These are phyloP conservation scores for Candida sanyiensis DNA, from an alignment of 805 yeast species.

Conservation along the genomic window DNA sequence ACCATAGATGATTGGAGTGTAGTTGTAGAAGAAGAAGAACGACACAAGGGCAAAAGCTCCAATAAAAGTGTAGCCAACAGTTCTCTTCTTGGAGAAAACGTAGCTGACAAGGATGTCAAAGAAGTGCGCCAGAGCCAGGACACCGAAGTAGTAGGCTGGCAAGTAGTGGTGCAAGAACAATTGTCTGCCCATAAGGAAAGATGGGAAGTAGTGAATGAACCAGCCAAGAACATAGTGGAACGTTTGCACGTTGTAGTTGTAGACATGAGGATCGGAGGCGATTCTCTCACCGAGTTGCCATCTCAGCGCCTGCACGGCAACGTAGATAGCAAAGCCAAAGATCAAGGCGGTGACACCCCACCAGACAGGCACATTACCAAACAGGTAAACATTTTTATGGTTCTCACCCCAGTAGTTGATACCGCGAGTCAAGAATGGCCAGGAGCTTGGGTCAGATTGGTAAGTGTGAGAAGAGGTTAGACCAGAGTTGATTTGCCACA, in stretches of 20 bases:
- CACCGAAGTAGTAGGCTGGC: constrained; percentile 87
- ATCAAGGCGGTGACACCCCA: constrained; percentile 59
- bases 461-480: constrained; percentile 63
- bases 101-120: constrained; percentile 48
- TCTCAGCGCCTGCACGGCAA: constrained; percentile 39
- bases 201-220: constrained; percentile 66
- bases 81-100: constrained; percentile 36
- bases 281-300: constrained; percentile 61
- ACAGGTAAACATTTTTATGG: constrained; percentile 55
- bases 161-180: constrained; percentile 89
- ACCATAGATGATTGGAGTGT: constrained; percentile 75
- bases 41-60: constrained; percentile 44
- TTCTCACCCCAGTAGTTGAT: constrained; percentile 72
- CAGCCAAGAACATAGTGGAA: constrained; percentile 65
- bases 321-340: constrained; percentile 43
- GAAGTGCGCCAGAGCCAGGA: constrained; percentile 68
- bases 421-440: constrained; percentile 77
- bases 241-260: constrained; percentile 59
- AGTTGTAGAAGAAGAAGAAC: constrained; percentile 48
- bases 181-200: constrained; percentile 87
- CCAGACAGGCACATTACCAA: constrained; percentile 81
- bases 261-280: constrained; percentile 45
- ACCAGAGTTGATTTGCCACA: constrained; percentile 75
- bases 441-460: constrained; percentile 64
- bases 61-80: constrained; percentile 40